Evolutionary conservation across 228 moss, liverwort and hornwort genomes (phyloP).

Genomic region (Sphagnum fallax): DNA sequence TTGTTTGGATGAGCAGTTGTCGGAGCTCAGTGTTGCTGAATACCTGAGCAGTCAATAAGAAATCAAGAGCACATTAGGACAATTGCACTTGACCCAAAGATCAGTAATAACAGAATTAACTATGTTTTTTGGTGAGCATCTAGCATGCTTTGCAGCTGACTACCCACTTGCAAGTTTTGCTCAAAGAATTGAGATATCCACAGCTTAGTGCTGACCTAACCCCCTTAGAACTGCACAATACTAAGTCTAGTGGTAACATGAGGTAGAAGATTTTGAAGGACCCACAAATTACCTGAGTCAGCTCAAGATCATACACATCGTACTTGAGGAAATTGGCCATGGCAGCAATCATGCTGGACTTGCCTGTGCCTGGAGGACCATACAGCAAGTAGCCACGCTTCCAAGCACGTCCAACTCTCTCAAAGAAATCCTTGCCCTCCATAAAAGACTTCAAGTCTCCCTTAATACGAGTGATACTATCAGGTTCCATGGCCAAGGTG

Average conservation of each 20-base stretch:
- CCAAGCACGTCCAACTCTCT: constrained; percentile 48
- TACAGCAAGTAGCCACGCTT: constrained; percentile 57
- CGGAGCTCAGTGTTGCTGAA: constrained; percentile 45
- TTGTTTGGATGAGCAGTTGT: constrained; percentile 51
- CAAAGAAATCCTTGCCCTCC: constrained; percentile 34
- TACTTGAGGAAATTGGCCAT: constrained; percentile 65
- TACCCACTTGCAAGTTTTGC: no score
- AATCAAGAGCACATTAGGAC: no score
- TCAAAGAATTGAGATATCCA: no score
- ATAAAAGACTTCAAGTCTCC: constrained; percentile 43
- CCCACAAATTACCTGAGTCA: constrained; percentile 32
- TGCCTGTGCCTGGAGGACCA: constrained; percentile 59
- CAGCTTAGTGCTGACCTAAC: no score
- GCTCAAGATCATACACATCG: constrained; percentile 60
- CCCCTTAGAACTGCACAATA: no score
- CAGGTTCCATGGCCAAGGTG: constrained; percentile 50
- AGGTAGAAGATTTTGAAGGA: no score
- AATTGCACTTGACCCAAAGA: no score
- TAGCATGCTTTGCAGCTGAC: no score
- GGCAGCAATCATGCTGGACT: constrained; percentile 62
- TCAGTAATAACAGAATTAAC: no score
- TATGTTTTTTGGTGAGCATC: no score
- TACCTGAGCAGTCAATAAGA: constrained; percentile 14
- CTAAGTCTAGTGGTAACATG: no score
- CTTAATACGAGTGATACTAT: constrained; percentile 19